Percentiles rank a stretch among this genome's conserved stretches.
Evolutionary conservation across 345 rosid genomes (phyloP).

Genomic region (Eucalyptus viminalis): DNA sequence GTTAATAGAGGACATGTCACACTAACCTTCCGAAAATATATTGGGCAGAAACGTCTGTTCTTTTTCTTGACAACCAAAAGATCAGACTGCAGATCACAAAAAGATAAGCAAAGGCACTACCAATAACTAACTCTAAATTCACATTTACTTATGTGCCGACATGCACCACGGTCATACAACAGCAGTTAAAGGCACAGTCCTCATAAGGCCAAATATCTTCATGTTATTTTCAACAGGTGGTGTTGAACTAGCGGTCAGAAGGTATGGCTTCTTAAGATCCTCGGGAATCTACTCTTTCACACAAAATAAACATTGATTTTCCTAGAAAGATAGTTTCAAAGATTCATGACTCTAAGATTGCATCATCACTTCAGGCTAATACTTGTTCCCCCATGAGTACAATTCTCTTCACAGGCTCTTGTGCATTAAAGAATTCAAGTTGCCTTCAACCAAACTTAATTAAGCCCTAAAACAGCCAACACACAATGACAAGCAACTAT

Average conservation of each 20-base stretch:
- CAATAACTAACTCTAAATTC: neutral
- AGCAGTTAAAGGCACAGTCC: neutral
- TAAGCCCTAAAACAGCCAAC: neutral
- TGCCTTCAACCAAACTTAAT: neutral
- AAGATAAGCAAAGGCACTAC: neutral
- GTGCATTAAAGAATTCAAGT: neutral
- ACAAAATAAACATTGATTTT: neutral
- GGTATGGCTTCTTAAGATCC: neutral
- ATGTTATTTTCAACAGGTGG: neutral
- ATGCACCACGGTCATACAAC: neutral
- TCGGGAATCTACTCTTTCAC: neutral
- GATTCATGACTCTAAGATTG: neutral
- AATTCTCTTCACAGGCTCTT: neutral
- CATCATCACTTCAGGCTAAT: neutral
- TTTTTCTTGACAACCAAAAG: slow-evolving; percentile 76
- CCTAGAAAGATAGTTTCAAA: neutral
- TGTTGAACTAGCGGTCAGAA: neutral
- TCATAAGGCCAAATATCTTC: neutral
- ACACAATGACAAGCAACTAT: neutral
- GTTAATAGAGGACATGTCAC: neutral
- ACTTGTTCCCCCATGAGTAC: neutral
- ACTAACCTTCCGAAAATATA: slow-evolving; percentile 89
- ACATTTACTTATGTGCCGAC: neutral
- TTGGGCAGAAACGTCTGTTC: slow-evolving; percentile 76
- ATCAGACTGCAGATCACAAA: slow-evolving; percentile 61